Base-by-base conservation (phyloP, 2,329 filamentous ascomycete species). In the Coniochaeta sp. region DNA sequence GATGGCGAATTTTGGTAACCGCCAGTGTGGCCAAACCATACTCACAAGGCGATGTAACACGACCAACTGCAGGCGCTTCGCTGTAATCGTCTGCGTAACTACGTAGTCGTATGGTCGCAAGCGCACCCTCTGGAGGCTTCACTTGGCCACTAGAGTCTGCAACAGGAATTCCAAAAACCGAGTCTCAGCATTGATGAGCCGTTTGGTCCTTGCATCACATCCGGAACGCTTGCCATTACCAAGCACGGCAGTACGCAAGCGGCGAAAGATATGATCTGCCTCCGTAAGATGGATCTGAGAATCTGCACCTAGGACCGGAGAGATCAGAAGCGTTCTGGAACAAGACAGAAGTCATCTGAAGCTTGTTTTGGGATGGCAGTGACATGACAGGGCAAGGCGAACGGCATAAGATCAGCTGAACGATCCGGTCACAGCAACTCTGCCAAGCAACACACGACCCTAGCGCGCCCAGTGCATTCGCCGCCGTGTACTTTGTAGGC, bases 401-500 rank as follows among this genome's bases (percentile, higher is more conserved):
- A 73, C 75, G 76, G 76, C 76, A 77, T 77, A 76, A 78, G 72
- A 77, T 74, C 71, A 76, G 67, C 73, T 75, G 67, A 71, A 71
- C 72, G 73, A 74, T 77, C 76, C 77, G 76, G 77, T 79, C 75
- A 73, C 75, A 77, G 75, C 73, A 73, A 68, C 68, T 70, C 31
- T 6, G 52, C 52, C 52, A 55, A 55, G 52, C 24, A n/a, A 31
- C 26, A 31, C 26, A 34, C 19, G 22, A 19, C 26, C 52, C 26
- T 16, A 55, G 52, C 6, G 31, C n/a, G 8, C 16, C 34, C 52
- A 36, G 31, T n/a, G 52, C 52, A 12, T 16, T 33, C 26, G 26
- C 3, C 12, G 31, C 26, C 19, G 38, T 40, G 38, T 40, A n/a
- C 38, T 40, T 40, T n/a, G 52, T n/a, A 14, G 28, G 52, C 31